Evolutionary conservation across 371 early-diverging fungal genomes (phyloP), one percentile per base, ranked within the genome.

Genomic region (Mucor lusitanicus): DNA sequence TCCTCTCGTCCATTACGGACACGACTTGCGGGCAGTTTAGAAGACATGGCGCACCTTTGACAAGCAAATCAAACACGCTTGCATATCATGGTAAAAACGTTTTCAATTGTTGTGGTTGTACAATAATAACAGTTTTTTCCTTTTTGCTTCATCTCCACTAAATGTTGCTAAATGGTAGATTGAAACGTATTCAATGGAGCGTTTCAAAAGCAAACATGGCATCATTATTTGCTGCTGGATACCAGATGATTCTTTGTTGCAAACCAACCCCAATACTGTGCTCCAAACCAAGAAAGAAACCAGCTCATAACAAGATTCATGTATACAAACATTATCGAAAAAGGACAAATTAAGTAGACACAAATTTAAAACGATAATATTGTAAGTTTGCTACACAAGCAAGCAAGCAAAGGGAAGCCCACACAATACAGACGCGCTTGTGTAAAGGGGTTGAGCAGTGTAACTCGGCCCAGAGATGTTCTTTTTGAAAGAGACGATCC

Each of bases 11-110:
- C 40, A 40, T 17, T 40, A 13, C 17, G 5, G 1, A 17, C 17
- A 5, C 17, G 17, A 40, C 0, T 40, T 0, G 40, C 40, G 15
- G 53, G 53, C 53, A 53, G 53, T 27, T 53, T 53, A 53, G 53
- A 46, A 17, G 23, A 46, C 7, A 46, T 19, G 46, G 46, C 46
- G 19, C 53, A 53, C 53, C 23, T 53, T 53, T 53, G 53, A 53
- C 53, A 53, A 53, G 25, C 53, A 53, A 53, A 53, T 46, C 46
- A 46, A 46, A 46, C 46, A 53, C 53, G 53, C 53, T 53, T 53
- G 53, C 53, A 53, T 23, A 53, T 25, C 53, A 53, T 53, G 53
- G 53, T 13, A 46, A 46, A 46, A 46, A 46, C 46, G 46, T 46
- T 53, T 53, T 27, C 15, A 53, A 27, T 27, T 27, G 23, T 27